A percentile compares a stretch with the other conserved stretches of the same genome.
Conservation (phyloP, 2,329 filamentous ascomycete genomes). For the Fonsecaea nubica region DNA sequence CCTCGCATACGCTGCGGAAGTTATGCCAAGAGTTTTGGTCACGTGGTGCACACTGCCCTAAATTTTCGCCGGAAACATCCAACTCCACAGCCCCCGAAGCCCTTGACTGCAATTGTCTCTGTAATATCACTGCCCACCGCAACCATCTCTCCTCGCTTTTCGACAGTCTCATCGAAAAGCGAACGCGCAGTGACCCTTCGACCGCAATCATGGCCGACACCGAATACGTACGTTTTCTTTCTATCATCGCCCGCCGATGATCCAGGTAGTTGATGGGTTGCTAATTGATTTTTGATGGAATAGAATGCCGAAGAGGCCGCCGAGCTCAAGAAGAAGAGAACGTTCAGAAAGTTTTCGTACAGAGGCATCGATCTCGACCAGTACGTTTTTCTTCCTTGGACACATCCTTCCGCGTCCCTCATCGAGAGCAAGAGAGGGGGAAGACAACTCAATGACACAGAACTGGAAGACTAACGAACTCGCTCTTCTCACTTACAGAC, state of each 20-base stretch:
- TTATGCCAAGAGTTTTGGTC: conserved; percentile 32
- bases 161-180: conserved; percentile 54
- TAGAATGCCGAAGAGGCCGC: conserved; percentile 97
- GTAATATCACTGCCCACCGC: conserved; percentile 24
- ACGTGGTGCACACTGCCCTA: conserved; percentile 28
- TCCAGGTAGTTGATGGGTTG: conserved; percentile 7
- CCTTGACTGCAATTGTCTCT: conserved; percentile 7
- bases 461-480: conserved; percentile 40
- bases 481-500: conserved; percentile 61
- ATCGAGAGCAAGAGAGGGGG: conserved; percentile 24
- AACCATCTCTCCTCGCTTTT: conserved; percentile 52
- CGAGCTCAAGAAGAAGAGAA: conserved; percentile 99
- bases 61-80: background rate
- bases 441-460: background rate
- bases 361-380: conserved; percentile 99
- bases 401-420: background rate
- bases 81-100: background rate
- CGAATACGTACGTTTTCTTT: conserved; percentile 75
- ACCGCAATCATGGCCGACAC: conserved; percentile 81
- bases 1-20: background rate
- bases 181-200: conserved; percentile 47
- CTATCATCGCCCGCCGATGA: background rate
- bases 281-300: conserved; percentile 36
- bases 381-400: conserved; percentile 64
- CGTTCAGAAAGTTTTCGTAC: conserved; percentile 99